Evolutionary conservation across 306 rosid genomes (phyloP).

Genomic region (Prosopis cineraria): DNA sequence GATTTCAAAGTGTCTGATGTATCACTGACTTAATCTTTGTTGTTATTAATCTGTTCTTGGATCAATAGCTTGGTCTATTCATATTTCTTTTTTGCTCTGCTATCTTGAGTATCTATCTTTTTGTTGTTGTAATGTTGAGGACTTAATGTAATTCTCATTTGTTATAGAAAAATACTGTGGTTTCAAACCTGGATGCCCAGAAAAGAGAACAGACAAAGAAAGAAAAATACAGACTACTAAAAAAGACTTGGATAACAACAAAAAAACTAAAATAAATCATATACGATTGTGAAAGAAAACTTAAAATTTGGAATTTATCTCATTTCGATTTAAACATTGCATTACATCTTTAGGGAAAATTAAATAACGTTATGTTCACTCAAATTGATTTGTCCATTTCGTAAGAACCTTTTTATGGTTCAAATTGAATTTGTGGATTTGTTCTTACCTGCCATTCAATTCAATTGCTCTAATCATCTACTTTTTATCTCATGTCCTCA

Average conservation of each 20-base stretch:
- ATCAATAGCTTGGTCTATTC: constrained; percentile 26
- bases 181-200: not conserved
- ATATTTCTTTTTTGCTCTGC: constrained; percentile 21
- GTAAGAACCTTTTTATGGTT: too few relatives aligned
- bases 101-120: constrained; percentile 24
- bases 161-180: not conserved
- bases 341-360: too few relatives aligned
- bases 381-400: too few relatives aligned
- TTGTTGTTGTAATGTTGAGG: not conserved
- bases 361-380: too few relatives aligned
- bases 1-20: not conserved
- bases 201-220: not conserved
- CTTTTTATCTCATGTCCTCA: too few relatives aligned
- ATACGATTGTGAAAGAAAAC: too few relatives aligned
- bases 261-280: not conserved
- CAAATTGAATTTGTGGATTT: not conserved
- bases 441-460: not conserved
- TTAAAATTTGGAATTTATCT: too few relatives aligned
- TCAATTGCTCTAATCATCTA: too few relatives aligned
- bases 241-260: not conserved
- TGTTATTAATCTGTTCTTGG: constrained; percentile 18
- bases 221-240: not conserved
- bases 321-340: too few relatives aligned
- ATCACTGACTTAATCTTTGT: constrained; percentile 12
- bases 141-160: not conserved